Evolutionary conservation across 2,329 filamentous ascomycete genomes (phyloP).

Genomic region (Neurospora crassa): DNA sequence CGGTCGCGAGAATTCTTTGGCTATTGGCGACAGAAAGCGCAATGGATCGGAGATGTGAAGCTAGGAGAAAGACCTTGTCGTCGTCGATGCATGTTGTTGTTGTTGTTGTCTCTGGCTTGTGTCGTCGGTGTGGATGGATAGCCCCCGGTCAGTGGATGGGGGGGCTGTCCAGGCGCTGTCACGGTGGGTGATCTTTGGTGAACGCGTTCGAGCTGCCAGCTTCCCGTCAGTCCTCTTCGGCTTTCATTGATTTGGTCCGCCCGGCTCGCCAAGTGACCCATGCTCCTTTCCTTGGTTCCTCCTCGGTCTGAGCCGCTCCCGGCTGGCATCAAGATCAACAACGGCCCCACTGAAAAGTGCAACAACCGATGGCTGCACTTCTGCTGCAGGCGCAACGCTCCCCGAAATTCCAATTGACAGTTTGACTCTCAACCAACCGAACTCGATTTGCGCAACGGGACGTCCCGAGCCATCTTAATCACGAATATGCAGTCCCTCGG

Average conservation of each 20-base stretch:
- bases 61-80: background rate
- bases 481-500: constrained; percentile 30
- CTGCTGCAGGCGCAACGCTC: background rate
- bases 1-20: background rate
- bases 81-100: constrained; percentile 1
- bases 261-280: background rate
- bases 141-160: background rate
- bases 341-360: constrained; percentile 9
- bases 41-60: background rate
- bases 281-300: background rate
- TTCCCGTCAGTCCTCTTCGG: background rate
- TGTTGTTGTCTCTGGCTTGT: background rate
- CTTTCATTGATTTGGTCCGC: background rate
- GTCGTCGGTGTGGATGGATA: background rate
- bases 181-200: background rate
- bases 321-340: background rate
- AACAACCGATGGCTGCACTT: background rate
- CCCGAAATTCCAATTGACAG: background rate
- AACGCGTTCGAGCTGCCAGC: background rate
- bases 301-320: background rate
- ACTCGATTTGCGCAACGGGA: background rate
- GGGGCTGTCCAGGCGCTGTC: background rate
- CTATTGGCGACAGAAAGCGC: background rate
- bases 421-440: background rate
- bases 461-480: background rate